Conservation (phyloP, 495 filamentous ascomycete species). For the Penicillium psychrofluorescens region DNA sequence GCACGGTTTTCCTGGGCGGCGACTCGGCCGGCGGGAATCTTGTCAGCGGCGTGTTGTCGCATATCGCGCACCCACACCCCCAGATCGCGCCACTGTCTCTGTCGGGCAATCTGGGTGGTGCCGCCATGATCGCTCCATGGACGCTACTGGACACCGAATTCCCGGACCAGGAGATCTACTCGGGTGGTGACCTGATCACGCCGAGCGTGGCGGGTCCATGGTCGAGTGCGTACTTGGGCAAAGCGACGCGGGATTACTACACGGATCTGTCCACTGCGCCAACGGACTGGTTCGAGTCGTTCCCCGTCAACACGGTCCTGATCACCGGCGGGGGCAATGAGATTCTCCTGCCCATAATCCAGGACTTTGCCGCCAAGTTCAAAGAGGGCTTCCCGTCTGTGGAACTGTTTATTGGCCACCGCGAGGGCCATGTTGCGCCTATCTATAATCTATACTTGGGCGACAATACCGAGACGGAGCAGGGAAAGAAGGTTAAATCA, state of each 20-base stretch:
- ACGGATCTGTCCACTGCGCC: conserved; percentile 46
- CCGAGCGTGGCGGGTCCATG: conserved; percentile 33
- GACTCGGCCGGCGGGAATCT: conserved; percentile 64
- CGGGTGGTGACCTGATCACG: conserved; percentile 45
- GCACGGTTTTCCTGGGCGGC: conserved; percentile 47
- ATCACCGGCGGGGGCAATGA: conserved; percentile 52
- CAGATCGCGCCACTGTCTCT: conserved; percentile 26
- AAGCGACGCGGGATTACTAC: conserved; percentile 42
- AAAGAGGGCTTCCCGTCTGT: conserved; percentile 23
- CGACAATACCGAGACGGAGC: conserved; percentile 28
- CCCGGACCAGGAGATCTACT: conserved; percentile 35
- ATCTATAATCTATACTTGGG: conserved; percentile 35
- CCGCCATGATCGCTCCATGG: conserved; percentile 54
- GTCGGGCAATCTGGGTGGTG: conserved; percentile 30
- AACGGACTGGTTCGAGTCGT: conserved; percentile 44
- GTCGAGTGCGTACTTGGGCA: conserved; percentile 42
- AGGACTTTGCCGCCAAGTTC: conserved; percentile 38
- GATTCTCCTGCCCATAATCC: conserved; percentile 52
- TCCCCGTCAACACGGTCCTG: conserved; percentile 41
- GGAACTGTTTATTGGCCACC: conserved; percentile 29
- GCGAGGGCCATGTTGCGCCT: conserved; percentile 38
- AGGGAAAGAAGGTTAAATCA: conserved; percentile 27
- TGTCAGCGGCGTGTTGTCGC: conserved; percentile 47
- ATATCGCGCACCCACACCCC: conserved; percentile 55
- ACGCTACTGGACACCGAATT: conserved; percentile 36